Evolutionary conservation across 2,329 filamentous ascomycete genomes (phyloP).

Genomic region (Rutstroemia sp.): DNA sequence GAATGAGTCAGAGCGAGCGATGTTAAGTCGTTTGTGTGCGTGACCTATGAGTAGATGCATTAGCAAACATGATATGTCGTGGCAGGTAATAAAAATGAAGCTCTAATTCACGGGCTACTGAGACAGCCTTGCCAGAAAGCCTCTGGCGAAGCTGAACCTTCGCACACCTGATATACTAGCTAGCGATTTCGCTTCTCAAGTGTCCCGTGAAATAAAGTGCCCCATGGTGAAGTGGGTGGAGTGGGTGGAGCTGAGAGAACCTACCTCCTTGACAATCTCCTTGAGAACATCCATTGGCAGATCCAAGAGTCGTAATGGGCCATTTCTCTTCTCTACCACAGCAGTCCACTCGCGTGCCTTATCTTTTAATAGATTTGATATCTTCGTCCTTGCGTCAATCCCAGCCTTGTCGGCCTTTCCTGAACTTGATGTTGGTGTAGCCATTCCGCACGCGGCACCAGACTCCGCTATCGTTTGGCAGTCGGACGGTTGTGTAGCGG

Average conservation of each 20-base stretch:
- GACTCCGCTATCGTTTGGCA: constrained; percentile 16
- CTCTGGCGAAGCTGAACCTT: too few species aligned
- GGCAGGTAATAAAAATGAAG: background rate
- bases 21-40: constrained; percentile 74
- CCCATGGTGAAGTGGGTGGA: too few species aligned
- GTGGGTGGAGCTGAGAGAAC: constrained; percentile 13
- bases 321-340: constrained; percentile 47
- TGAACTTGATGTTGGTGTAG: constrained; percentile 9
- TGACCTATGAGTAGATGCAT: constrained; percentile 47
- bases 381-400: constrained; percentile 24
- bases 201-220: too few species aligned
- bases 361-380: constrained; percentile 44
- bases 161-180: too few species aligned
- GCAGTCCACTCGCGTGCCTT: constrained; percentile 61
- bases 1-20: constrained; percentile 73
- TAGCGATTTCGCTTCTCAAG: too few species aligned
- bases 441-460: constrained; percentile 10
- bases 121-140: background rate
- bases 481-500: constrained; percentile 21
- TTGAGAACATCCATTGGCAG: constrained; percentile 72
- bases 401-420: constrained; percentile 17
- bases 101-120: background rate
- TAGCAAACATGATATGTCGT: background rate
- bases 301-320: constrained; percentile 60
- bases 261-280: constrained; percentile 70